A percentile compares a stretch with the other conserved stretches of the same genome.
Evolutionary conservation across 202 grass and related monocot species (phyloP).

Genomic region (Eragrostis tef): DNA sequence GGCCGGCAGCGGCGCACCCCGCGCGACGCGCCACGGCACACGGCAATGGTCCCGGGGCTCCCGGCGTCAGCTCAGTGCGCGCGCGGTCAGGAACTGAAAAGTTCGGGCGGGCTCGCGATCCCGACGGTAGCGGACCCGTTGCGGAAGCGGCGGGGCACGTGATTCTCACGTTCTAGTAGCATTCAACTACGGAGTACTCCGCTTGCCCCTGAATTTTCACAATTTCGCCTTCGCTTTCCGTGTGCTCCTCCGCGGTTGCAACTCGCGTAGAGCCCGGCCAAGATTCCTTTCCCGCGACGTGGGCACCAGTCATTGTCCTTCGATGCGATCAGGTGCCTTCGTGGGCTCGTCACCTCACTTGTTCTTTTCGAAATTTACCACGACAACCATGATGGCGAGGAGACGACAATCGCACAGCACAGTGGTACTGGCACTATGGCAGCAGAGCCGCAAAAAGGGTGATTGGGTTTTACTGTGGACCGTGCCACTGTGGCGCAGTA

Average conservation of each 20-base stretch:
- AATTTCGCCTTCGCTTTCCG: not conserved
- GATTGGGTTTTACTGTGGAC: slow-evolving; percentile 13
- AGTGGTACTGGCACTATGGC: not conserved
- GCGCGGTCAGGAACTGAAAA: slow-evolving; percentile 10
- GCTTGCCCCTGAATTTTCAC: not conserved
- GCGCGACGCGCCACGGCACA: not conserved
- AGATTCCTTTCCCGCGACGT: not conserved
- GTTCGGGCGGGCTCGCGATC: not conserved
- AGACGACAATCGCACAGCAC: not conserved
- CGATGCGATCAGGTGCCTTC: not conserved
- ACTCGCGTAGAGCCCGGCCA: not conserved
- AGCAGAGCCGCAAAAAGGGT: not conserved
- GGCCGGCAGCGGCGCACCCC: not conserved
- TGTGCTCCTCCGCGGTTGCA: not conserved
- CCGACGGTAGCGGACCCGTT: not conserved
- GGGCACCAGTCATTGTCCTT: not conserved
- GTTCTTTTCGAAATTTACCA: not conserved
- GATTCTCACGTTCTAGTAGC: no score
- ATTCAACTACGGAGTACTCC: no score
- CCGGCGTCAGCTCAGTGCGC: slow-evolving; percentile 22
- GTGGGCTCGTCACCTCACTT: not conserved
- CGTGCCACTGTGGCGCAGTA: not conserved
- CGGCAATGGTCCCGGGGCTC: not conserved
- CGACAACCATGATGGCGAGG: not conserved
- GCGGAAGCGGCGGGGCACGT: no score